phyloP scores from a whole-genome alignment of 2,329 filamentous ascomycete genomes.

The Fusarium verrucosum region DNA sequence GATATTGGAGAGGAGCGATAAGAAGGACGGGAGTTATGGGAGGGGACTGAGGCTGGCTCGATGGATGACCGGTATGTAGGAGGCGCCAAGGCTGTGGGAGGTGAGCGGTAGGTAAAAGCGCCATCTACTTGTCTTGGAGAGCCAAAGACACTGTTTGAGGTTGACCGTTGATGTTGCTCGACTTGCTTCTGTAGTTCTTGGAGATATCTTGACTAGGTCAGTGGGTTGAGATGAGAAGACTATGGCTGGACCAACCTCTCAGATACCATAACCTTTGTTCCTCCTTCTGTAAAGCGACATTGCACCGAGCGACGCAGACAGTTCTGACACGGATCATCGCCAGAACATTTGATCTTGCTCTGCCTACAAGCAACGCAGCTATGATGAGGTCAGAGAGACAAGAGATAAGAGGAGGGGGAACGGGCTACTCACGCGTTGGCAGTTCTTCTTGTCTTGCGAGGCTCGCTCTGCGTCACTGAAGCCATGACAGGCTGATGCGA shows the following conservation, averaged over 20 bases:
- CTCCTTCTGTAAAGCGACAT: constrained; percentile 47
- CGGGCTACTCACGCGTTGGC: constrained; percentile 41
- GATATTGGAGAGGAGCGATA: constrained; percentile 23
- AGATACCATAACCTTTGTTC: constrained; percentile 45
- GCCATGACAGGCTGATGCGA: constrained; percentile 12
- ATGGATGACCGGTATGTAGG: constrained; percentile 30
- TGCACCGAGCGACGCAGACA: constrained; percentile 45
- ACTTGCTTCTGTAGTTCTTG: constrained; percentile 39
- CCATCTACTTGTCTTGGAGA: not conserved
- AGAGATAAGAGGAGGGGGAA: not conserved
- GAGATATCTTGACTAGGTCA: constrained; percentile 37
- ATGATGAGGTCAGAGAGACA: not conserved
- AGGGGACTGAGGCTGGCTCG: constrained; percentile 6
- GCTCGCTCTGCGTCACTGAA: constrained; percentile 13
- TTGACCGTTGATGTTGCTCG: constrained; percentile 27
- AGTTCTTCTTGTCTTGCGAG: constrained; percentile 40
- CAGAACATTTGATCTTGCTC: constrained; percentile 51
- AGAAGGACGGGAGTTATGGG: constrained; percentile 9
- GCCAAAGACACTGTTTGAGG: constrained; percentile 5
- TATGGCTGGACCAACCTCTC: constrained; percentile 43
- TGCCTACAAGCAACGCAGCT: constrained; percentile 48
- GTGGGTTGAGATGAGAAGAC: not conserved
- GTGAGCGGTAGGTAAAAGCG: constrained; percentile 15
- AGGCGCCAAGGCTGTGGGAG: constrained; percentile 19
- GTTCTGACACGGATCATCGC: constrained; percentile 47